Percentiles rank a stretch among this genome's conserved stretches.
phyloP scores from a whole-genome alignment of 139 green algal genomes.

The Pseudopediastrum boryanum region DNA sequence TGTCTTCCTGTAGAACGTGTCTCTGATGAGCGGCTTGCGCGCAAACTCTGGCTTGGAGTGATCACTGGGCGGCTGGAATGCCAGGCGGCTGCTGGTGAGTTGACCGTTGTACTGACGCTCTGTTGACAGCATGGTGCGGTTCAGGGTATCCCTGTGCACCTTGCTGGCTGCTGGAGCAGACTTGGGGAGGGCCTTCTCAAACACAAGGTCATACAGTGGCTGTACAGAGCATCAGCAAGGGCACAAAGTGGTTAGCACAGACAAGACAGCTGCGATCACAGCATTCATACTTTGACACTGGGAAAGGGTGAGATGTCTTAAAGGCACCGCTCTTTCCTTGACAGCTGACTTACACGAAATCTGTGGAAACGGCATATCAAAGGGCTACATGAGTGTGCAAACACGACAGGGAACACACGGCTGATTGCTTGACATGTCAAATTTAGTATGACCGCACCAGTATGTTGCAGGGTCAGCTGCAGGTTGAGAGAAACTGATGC shows the following conservation, averaged over 20 bases:
- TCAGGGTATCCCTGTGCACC: constrained; percentile 78
- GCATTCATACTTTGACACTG: not conserved
- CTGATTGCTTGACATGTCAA: not conserved
- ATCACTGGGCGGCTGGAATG: constrained; percentile 50
- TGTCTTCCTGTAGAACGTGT: constrained; percentile 81
- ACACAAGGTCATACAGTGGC: constrained; percentile 82
- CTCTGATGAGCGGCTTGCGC: constrained; percentile 71
- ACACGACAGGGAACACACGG: not conserved
- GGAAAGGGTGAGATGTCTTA: not conserved
- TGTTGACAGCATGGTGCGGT: constrained; percentile 68
- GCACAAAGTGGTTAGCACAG: not conserved
- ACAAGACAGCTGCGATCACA: not conserved
- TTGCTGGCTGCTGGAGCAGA: constrained; percentile 57
- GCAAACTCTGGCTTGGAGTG: constrained; percentile 79
- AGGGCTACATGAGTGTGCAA: not conserved
- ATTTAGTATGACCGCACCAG: too few relatives aligned
- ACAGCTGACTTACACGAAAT: not conserved
- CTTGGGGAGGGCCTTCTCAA: constrained; percentile 63
- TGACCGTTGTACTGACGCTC: constrained; percentile 56
- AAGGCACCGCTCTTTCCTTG: not conserved
- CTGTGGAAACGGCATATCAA: not conserved
- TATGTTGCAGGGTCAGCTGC: too few relatives aligned
- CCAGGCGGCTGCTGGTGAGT: constrained; percentile 54
- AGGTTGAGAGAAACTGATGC: too few relatives aligned
- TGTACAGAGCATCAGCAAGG: too few relatives aligned